phyloP scores from a whole-genome alignment of 257 asterid genomes.

The Leptodermis oblonga region DNA sequence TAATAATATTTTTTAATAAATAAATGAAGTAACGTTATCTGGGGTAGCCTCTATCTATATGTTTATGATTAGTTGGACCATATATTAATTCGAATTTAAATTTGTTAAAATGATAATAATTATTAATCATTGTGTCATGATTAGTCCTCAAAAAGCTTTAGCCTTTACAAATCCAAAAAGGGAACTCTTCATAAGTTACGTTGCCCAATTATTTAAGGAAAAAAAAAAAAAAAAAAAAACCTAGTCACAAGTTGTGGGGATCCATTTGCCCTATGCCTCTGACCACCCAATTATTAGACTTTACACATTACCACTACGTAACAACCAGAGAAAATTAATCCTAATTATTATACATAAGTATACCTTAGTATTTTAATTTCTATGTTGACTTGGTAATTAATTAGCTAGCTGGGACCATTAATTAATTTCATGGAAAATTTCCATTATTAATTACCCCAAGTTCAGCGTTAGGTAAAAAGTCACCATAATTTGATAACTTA shows the following conservation, averaged over 20 bases:
- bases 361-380: no score
- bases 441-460: no score
- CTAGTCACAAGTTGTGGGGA: not conserved
- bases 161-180: not conserved
- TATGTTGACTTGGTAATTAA: no score
- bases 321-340: no score
- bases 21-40: conserved; percentile 25
- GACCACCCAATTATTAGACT: not conserved
- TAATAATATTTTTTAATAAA: no score
- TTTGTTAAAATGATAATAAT: conserved; percentile 35
- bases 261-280: not conserved
- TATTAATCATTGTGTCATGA: conserved; percentile 54
- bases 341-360: no score
- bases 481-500: not conserved
- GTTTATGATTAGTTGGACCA: conserved; percentile 10
- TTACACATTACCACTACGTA: no score
- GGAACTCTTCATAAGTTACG: not conserved
- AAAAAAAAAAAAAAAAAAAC: no score
- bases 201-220: no score
- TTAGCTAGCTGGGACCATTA: no score
- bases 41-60: conserved; percentile 14
- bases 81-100: no score
- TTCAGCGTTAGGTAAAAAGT: not conserved
- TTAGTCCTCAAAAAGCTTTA: conserved; percentile 29
- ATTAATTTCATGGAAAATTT: no score